Evolutionary conservation across 1,139 yeast species (phyloP).

Genomic region (Yamadazyma epiphylla): DNA sequence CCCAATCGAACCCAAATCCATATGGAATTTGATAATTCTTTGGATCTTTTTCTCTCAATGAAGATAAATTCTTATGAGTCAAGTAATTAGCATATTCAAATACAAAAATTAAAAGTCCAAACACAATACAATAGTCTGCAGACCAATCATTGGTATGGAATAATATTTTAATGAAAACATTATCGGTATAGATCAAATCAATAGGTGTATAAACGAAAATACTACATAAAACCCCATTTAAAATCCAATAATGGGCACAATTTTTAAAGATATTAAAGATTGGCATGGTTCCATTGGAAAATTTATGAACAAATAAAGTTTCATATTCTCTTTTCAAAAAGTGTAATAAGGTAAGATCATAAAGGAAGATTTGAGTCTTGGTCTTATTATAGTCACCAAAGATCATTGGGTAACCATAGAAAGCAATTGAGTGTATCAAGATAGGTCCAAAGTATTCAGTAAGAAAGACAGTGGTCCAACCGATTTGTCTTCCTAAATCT

Average conservation of each 20-base stretch:
- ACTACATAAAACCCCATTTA: constrained; percentile 73
- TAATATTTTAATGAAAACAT: constrained; percentile 4
- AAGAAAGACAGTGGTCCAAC: constrained; percentile 85
- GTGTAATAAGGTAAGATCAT: constrained; percentile 59
- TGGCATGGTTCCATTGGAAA: constrained; percentile 93
- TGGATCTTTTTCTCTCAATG: constrained; percentile 46
- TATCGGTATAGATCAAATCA: constrained; percentile 8
- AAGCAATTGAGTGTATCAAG: constrained; percentile 70
- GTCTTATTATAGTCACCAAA: constrained; percentile 7
- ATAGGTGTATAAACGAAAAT: constrained; percentile 67
- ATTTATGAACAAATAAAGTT: constrained; percentile 76
- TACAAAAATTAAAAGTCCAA: constrained; percentile 15
- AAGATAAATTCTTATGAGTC: constrained; percentile 60
- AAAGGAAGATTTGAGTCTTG: constrained; percentile 11
- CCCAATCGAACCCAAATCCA: constrained; percentile 44
- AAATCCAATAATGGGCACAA: constrained; percentile 85
- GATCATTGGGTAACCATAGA: constrained; percentile 20
- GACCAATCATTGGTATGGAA: constrained; percentile 10
- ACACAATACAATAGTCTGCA: constrained; percentile 3
- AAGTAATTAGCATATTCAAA: constrained; percentile 71
- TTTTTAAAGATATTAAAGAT: constrained; percentile 80
- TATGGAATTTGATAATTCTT: constrained; percentile 39
- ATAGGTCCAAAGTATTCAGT: constrained; percentile 90
- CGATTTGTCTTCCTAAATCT: constrained; percentile 90
- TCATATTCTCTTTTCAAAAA: constrained; percentile 86